Percentiles rank a stretch among this genome's conserved stretches.
These are phyloP conservation scores for Fusarium continuum DNA, from an alignment of 2,329 filamentous ascomycete species.

Conservation along the genomic window DNA sequence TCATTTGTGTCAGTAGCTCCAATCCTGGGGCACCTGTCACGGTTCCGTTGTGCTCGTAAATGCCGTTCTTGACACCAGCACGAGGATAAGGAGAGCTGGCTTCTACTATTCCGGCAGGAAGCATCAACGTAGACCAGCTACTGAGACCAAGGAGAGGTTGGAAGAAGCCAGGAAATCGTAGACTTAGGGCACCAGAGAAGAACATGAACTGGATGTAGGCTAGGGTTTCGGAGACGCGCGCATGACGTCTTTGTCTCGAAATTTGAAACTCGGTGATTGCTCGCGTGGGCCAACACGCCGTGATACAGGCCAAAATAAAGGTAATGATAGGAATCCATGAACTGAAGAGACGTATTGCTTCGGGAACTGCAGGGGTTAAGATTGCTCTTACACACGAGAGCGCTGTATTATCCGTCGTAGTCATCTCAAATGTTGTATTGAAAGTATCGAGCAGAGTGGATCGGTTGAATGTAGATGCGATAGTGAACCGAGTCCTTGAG, in stretches of 20 bases:
- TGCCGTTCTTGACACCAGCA: constrained; percentile 56
- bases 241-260: background rate
- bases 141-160: constrained; percentile 74
- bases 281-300: constrained; percentile 6
- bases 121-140: constrained; percentile 74
- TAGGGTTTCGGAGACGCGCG: constrained; percentile 61
- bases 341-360: background rate
- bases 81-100: constrained; percentile 37
- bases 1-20: constrained; percentile 71
- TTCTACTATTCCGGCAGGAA: constrained; percentile 49
- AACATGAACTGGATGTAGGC: constrained; percentile 81
- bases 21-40: constrained; percentile 65
- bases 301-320: background rate
- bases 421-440: constrained; percentile 2
- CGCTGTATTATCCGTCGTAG: background rate
- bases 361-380: constrained; percentile 5
- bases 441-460: constrained; percentile 22
- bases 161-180: constrained; percentile 78
- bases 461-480: background rate
- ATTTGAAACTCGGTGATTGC: background rate
- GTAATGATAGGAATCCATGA: constrained; percentile 17
- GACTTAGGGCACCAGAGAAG: constrained; percentile 71
- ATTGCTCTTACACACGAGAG: background rate
- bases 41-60: constrained; percentile 73
- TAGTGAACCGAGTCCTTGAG: constrained; percentile 6